phyloP scores from a whole-genome alignment of 768 basidiomycete species.

The Mycena kentingensis region DNA sequence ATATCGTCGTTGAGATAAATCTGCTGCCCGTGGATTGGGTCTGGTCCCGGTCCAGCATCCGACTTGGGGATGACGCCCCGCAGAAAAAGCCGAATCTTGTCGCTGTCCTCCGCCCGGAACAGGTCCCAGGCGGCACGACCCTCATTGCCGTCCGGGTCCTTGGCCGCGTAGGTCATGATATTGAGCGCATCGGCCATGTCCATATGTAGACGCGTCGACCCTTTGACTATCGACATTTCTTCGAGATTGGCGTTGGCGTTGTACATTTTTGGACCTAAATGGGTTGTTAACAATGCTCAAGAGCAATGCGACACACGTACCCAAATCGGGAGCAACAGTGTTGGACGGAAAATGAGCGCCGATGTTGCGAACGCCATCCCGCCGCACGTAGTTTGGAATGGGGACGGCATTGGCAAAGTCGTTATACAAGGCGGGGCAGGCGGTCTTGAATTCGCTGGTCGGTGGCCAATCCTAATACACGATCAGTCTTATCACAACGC shows the following conservation, averaged over 20 bases:
- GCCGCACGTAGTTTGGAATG: conserved; percentile 85
- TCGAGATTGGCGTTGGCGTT: conserved; percentile 81
- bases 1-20: conserved; percentile 78
- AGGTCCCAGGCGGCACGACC: conserved; percentile 94
- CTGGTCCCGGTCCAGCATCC: conserved; percentile 51
- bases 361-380: conserved; percentile 87
- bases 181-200: conserved; percentile 95
- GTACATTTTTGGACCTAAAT: conserved; percentile 90
- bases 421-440: conserved; percentile 82
- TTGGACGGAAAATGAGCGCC: conserved; percentile 87
- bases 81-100: conserved; percentile 76
- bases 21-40: conserved; percentile 91
- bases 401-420: conserved; percentile 86
- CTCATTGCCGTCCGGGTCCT: conserved; percentile 55
- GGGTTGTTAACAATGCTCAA: conserved; percentile 2
- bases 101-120: conserved; percentile 78
- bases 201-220: conserved; percentile 90
- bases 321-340: conserved; percentile 76
- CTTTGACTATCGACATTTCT: conserved; percentile 54
- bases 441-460: conserved; percentile 77
- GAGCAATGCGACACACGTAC: conserved; percentile 40
- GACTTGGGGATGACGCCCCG: conserved; percentile 49
- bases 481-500: background rate
- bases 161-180: conserved; percentile 78
- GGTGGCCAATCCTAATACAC: conserved; percentile 87